Conservation (phyloP, 225 moss, liverwort and hornwort species). For the Sphagnum contortum region DNA sequence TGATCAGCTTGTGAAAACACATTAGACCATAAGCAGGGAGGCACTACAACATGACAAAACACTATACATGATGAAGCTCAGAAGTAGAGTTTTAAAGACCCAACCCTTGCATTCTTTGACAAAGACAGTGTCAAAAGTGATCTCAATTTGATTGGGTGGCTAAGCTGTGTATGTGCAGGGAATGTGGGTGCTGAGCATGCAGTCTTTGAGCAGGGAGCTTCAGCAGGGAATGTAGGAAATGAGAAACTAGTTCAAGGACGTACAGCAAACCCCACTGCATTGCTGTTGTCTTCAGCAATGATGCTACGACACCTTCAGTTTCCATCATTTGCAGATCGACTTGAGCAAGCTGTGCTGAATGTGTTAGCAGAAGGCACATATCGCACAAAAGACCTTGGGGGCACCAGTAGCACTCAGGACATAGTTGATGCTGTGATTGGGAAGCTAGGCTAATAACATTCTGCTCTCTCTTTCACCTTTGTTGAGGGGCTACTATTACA, state of each 20-base stretch:
- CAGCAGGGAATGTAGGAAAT: conserved; percentile 97
- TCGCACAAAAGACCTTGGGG: conserved; percentile 97
- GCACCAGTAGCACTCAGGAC: conserved; percentile 83
- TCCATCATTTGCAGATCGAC: conserved; percentile 87
- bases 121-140: no score
- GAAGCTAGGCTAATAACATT: conserved; percentile 39
- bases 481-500: no score
- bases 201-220: conserved; percentile 99
- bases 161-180: conserved; percentile 31
- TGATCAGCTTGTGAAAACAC: no score
- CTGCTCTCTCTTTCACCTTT: neutral
- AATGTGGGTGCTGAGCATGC: conserved; percentile 96
- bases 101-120: no score
- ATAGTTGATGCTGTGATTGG: conserved; percentile 86
- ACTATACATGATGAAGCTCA: no score
- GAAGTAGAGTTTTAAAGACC: no score
- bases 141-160: no score
- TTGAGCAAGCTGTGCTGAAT: conserved; percentile 93
- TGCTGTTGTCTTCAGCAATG: conserved; percentile 93
- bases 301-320: conserved; percentile 99
- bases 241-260: conserved; percentile 80
- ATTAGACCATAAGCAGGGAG: no score
- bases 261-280: conserved; percentile 79
- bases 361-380: conserved; percentile 76
- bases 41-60: no score